phyloP scores from a whole-genome alignment of 148 eudicot species.

The Limonium bicolor region DNA sequence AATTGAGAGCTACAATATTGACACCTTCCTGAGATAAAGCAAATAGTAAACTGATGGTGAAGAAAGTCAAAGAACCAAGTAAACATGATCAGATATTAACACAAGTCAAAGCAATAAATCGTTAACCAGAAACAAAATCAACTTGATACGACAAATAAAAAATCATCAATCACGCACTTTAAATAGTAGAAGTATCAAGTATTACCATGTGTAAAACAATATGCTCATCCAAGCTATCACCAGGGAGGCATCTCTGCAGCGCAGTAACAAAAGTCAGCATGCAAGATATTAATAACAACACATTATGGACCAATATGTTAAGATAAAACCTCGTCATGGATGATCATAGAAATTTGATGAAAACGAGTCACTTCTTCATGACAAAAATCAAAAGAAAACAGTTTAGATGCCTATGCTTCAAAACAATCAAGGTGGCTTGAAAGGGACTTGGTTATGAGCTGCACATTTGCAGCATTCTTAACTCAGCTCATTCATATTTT shows the following conservation, averaged over 20 bases:
- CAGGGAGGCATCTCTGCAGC: conserved; percentile 87
- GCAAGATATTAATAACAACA: background rate
- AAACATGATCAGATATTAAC: background rate
- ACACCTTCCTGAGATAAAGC: conserved; percentile 95
- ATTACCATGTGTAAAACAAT: conserved; percentile 81
- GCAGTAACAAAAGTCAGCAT: conserved; percentile 8
- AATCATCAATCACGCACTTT: background rate
- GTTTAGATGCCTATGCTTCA: no score
- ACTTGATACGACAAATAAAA: background rate
- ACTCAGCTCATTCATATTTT: no score
- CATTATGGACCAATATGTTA: no score
- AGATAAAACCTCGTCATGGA: no score
- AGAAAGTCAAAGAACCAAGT: conserved; percentile 1
- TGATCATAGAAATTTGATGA: no score
- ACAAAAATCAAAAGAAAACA: no score
- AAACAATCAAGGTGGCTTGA: no score
- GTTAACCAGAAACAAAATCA: background rate
- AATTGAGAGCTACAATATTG: conserved; percentile 74
- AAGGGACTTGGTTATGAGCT: no score
- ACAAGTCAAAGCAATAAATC: background rate
- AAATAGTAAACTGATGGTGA: no score
- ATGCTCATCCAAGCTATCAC: conserved; percentile 85
- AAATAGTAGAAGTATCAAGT: conserved; percentile 1
- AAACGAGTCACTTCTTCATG: no score
- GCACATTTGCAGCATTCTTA: no score